These are phyloP conservation scores for Rhynchospora pubera DNA, from an alignment of 176 grass and related monocot genomes.

Conservation along the genomic window DNA sequence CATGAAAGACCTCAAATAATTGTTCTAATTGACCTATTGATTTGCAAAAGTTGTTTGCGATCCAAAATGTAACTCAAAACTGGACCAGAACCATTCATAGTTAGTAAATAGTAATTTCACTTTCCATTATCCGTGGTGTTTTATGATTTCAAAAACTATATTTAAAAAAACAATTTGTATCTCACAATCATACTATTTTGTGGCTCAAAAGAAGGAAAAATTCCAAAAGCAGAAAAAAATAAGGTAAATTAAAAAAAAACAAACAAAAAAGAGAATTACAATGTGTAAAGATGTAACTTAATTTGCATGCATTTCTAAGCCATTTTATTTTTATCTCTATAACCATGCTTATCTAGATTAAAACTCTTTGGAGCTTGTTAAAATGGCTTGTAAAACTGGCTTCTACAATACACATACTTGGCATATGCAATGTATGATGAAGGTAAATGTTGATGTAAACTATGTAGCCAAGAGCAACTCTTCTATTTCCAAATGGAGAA, in stretches of 20 bases:
- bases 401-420: neutral
- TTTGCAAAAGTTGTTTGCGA: too few species aligned
- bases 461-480: slow-evolving; percentile 68
- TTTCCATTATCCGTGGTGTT: neutral
- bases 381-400: neutral
- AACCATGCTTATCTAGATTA: neutral
- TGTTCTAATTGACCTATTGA: too few species aligned
- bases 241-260: neutral
- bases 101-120: neutral
- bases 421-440: slow-evolving; percentile 11
- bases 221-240: neutral
- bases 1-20: too few species aligned
- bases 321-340: neutral
- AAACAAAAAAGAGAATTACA: neutral
- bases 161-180: neutral
- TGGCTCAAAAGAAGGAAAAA: neutral
- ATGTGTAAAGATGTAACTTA: neutral
- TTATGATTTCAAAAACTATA: neutral
- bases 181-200: neutral
- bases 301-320: neutral
- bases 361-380: neutral
- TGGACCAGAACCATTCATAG: neutral
- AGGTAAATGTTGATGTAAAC: slow-evolving; percentile 20
- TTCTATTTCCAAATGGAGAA: slow-evolving; percentile 76
- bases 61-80: too few species aligned